Percentiles rank a stretch among this genome's conserved stretches.
Conservation (phyloP, 306 rosid species). For the Albizia julibrissin region DNA sequence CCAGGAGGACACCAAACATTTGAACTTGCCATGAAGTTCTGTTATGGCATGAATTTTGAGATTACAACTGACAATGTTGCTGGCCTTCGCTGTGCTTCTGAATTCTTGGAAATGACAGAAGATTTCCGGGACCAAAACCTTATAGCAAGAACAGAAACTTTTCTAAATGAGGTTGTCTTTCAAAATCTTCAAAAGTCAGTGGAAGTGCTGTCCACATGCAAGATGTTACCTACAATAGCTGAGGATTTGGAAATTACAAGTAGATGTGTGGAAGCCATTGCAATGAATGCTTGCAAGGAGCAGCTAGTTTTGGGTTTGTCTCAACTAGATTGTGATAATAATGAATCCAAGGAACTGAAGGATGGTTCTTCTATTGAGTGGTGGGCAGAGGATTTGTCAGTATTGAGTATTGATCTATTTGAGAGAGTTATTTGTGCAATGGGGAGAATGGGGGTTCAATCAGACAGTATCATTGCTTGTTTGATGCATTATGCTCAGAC, state of each 20-base stretch:
- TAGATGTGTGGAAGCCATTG: slow-evolving; percentile 83
- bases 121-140: slow-evolving; percentile 79
- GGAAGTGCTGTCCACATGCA: slow-evolving; percentile 70
- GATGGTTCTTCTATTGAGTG: slow-evolving; percentile 53
- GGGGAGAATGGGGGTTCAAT: slow-evolving; percentile 68
- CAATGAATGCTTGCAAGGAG: slow-evolving; percentile 80
- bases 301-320: slow-evolving; percentile 70
- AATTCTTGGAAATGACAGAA: slow-evolving; percentile 82
- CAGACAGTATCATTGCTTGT: slow-evolving; percentile 68
- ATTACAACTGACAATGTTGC: slow-evolving; percentile 73
- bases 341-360: slow-evolving; percentile 58
- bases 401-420: slow-evolving; percentile 59
- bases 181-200: slow-evolving; percentile 70
- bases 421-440: slow-evolving; percentile 66
- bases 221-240: slow-evolving; percentile 52
- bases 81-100: slow-evolving; percentile 70
- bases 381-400: slow-evolving; percentile 85
- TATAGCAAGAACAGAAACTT: slow-evolving; percentile 53
- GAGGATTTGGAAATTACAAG: slow-evolving; percentile 63
- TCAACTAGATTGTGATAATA: slow-evolving; percentile 47
- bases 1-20: slow-evolving; percentile 83
- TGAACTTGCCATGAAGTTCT: slow-evolving; percentile 86
- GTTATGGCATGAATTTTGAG: slow-evolving; percentile 88
- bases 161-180: slow-evolving; percentile 65
- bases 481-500: slow-evolving; percentile 83